phyloP scores from a whole-genome alignment of 2,329 filamentous ascomycete genomes.

The Aspergillus pseudoviridinutans region DNA sequence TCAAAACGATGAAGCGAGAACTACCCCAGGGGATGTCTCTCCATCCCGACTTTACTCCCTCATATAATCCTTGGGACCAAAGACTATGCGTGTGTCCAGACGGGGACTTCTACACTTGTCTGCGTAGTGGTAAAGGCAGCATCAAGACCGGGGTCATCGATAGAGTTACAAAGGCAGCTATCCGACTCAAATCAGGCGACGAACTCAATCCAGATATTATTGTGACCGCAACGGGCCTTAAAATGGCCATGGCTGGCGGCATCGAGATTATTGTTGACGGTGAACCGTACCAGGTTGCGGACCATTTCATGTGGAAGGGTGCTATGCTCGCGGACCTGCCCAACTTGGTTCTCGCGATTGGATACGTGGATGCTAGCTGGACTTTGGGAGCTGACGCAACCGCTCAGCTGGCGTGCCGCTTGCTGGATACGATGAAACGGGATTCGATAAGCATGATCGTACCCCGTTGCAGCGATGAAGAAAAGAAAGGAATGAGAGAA shows the following conservation, averaged over 20 bases:
- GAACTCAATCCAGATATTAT: slow-evolving; percentile 32
- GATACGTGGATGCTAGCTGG: slow-evolving; percentile 36
- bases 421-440: too few relatives aligned
- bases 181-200: slow-evolving; percentile 41
- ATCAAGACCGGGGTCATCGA: slow-evolving; percentile 52
- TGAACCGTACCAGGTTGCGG: slow-evolving; percentile 13
- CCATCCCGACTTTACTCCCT: slow-evolving; percentile 59
- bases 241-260: slow-evolving; percentile 29
- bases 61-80: slow-evolving; percentile 65
- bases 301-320: slow-evolving; percentile 33
- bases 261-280: slow-evolving; percentile 27
- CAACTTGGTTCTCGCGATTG: slow-evolving; percentile 32
- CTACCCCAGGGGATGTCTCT: slow-evolving; percentile 52
- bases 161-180: slow-evolving; percentile 42
- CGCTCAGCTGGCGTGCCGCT: slow-evolving; percentile 12
- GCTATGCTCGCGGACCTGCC: slow-evolving; percentile 36
- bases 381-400: slow-evolving; percentile 36
- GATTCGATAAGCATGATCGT: too few relatives aligned
- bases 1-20: slow-evolving; percentile 39
- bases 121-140: slow-evolving; percentile 45
- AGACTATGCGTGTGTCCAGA: slow-evolving; percentile 63
- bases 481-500: too few relatives aligned
- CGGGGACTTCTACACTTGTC: slow-evolving; percentile 52
- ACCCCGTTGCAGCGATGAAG: too few relatives aligned
- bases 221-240: slow-evolving; percentile 38